Evolutionary conservation across 768 basidiomycete species (phyloP).

Genomic region (Lanmaoa rubissima): DNA sequence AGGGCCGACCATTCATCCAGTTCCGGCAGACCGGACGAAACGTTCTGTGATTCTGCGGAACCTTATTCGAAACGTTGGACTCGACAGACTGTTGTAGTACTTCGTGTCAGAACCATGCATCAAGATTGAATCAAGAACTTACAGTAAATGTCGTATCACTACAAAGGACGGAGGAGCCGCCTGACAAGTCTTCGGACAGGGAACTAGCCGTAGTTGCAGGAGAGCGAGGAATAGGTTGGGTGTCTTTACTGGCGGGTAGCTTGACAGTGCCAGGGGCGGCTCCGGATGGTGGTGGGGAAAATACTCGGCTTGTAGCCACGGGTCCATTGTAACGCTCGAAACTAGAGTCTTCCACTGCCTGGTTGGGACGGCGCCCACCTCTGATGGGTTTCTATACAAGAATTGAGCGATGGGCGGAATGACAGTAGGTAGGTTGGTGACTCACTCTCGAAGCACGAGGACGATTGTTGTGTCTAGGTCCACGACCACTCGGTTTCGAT

Average conservation of each 20-base stretch:
- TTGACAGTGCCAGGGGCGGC: conserved; percentile 5
- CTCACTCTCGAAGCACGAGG: conserved; percentile 1
- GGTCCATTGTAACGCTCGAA: conserved; percentile 10
- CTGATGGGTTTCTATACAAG: conserved; percentile 3
- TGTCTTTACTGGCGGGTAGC: background rate
- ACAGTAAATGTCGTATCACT: conserved; percentile 26
- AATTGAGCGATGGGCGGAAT: background rate
- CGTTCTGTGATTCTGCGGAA: background rate
- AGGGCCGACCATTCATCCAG: background rate
- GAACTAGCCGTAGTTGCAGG: conserved; percentile 11
- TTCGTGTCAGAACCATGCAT: background rate
- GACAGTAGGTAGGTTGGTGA: background rate
- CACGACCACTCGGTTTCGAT: background rate
- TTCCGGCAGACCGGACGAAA: background rate
- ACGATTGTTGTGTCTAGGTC: background rate
- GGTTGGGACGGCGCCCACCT: background rate
- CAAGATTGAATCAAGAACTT: background rate
- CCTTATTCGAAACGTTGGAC: conserved; percentile 7
- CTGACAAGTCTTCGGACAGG: conserved; percentile 19
- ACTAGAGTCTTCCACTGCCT: background rate
- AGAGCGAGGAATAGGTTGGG: conserved; percentile 6
- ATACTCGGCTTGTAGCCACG: background rate
- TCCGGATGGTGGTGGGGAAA: conserved; percentile 8
- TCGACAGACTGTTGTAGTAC: conserved; percentile 16
- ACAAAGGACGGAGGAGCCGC: conserved; percentile 3